Evolutionary conservation across 352 stramenopile genomes (phyloP), one percentile per base, ranked within the genome.

Genomic region (Globisporangium nagaii): DNA sequence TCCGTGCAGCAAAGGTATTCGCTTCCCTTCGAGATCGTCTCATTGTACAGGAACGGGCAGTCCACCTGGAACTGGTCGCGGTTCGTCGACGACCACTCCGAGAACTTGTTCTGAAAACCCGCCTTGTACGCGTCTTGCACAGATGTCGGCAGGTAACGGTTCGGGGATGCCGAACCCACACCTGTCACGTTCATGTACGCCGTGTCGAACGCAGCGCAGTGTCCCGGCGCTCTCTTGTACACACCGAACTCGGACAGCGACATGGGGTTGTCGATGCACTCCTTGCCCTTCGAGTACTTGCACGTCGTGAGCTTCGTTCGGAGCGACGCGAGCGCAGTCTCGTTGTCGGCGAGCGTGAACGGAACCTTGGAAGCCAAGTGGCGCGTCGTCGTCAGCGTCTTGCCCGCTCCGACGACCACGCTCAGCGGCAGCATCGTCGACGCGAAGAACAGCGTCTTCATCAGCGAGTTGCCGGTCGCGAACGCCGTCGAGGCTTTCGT

Each of bases 1-100:
- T 87, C 71, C 0, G 76, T 85, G 27, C 76, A 87, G 42, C 76
- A 87, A 11, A 87, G 62, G 54, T 82, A 84, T 30, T 85, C 73
- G 4, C 66, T 47, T 19, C 65, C 71, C 20, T 62, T 56, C 13
- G 39, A 54, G 34, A 84, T 82, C 28, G 67, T 75, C 34, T 83
- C 56, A 31, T 85, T 80, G 60, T 82, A 85, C 5, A 87, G 60
- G 25, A 84, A 59, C 0, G 76, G 74, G 19, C 76, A 87, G 27
- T 87, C 76, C 9, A 84, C 65, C 31, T 87, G 25, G 47, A 87
- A 87, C 42, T 79, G 71, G 35, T 75, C 68, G 28, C 70, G 76
- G 56, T 84, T 85, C 7, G 53, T 42, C 31, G 65, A 62, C 12
- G 62, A 70, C 76, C 76, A 87, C 56, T 80, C 70, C 20, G 76